Conservation (phyloP, 768 basidiomycete genomes). For the Pulveroboletus sp. region DNA sequence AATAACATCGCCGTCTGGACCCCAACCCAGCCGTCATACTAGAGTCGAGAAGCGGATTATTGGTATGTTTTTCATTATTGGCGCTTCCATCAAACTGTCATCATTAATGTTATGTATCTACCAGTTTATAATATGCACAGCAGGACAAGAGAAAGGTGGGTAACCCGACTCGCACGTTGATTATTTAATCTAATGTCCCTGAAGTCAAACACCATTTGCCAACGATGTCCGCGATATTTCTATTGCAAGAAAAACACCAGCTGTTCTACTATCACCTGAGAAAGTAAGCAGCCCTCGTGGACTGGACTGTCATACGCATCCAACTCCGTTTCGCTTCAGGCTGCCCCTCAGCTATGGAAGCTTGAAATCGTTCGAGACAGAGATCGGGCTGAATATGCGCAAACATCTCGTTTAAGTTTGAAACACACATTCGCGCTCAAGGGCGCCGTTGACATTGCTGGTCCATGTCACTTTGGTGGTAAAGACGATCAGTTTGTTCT, state of each 20-base stretch:
- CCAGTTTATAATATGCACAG: slow-evolving; percentile 48
- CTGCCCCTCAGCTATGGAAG: slow-evolving; percentile 78
- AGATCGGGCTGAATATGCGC: slow-evolving; percentile 34
- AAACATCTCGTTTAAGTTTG: slow-evolving; percentile 32
- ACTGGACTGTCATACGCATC: slow-evolving; percentile 10
- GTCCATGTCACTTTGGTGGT: slow-evolving; percentile 81
- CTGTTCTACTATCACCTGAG: slow-evolving; percentile 41
- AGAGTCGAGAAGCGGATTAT: slow-evolving; percentile 54
- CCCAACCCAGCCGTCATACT: slow-evolving; percentile 47
- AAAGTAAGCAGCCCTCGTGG: slow-evolving; percentile 16
- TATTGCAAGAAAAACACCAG: slow-evolving; percentile 41
- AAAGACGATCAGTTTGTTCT: slow-evolving; percentile 75
- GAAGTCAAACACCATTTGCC: slow-evolving; percentile 52
- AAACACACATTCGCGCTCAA: slow-evolving; percentile 79
- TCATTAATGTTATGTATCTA: slow-evolving; percentile 2
- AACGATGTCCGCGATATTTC: slow-evolving; percentile 55
- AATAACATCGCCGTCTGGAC: slow-evolving; percentile 38
- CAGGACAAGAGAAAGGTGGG: slow-evolving; percentile 44
- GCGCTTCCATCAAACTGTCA: not conserved
- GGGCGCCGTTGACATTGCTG: slow-evolving; percentile 66
- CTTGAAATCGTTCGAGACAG: slow-evolving; percentile 59
- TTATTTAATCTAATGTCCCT: slow-evolving; percentile 11
- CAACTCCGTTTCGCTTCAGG: slow-evolving; percentile 36
- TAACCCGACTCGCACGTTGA: not conserved
- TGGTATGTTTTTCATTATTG: slow-evolving; percentile 31